Evolutionary conservation across 768 basidiomycete genomes (phyloP).

Genomic region (Amyloporia xantha): DNA sequence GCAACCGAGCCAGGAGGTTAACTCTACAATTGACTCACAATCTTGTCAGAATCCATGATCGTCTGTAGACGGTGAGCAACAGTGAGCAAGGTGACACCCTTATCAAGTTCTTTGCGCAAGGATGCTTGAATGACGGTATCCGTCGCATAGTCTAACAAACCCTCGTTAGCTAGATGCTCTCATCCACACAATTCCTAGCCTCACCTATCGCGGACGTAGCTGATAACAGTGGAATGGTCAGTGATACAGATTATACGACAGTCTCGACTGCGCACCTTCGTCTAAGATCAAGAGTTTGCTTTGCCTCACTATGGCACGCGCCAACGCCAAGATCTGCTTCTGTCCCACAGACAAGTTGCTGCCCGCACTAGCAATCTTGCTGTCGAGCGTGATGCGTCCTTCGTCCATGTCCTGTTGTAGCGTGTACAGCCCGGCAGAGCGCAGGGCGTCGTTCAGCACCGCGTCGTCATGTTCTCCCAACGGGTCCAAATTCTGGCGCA

Average conservation of each 20-base stretch:
- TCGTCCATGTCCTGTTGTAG: slow-evolving; percentile 31
- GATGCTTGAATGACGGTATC: slow-evolving; percentile 49
- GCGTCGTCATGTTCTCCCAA: slow-evolving; percentile 50
- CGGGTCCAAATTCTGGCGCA: slow-evolving; percentile 55
- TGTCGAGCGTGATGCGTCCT: slow-evolving; percentile 39
- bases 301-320: slow-evolving; percentile 48
- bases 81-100: slow-evolving; percentile 42
- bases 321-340: slow-evolving; percentile 53
- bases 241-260: background rate
- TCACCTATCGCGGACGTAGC: slow-evolving; percentile 4
- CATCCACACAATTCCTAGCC: background rate
- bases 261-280: slow-evolving; percentile 29
- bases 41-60: slow-evolving; percentile 53
- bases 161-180: background rate
- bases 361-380: slow-evolving; percentile 36
- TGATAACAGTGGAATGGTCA: slow-evolving; percentile 18
- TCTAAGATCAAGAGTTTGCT: slow-evolving; percentile 48
- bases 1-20: background rate
- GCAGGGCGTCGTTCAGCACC: slow-evolving; percentile 40
- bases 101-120: slow-evolving; percentile 37
- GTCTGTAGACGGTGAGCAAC: slow-evolving; percentile 51
- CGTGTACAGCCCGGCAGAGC: slow-evolving; percentile 39
- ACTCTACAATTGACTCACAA: slow-evolving; percentile 24
- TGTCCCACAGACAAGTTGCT: slow-evolving; percentile 48
- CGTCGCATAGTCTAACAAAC: slow-evolving; percentile 40